Evolutionary conservation across 2,329 filamentous ascomycete genomes (phyloP), one percentile per base, ranked within the genome.

Genomic region (Venturia asperata): DNA sequence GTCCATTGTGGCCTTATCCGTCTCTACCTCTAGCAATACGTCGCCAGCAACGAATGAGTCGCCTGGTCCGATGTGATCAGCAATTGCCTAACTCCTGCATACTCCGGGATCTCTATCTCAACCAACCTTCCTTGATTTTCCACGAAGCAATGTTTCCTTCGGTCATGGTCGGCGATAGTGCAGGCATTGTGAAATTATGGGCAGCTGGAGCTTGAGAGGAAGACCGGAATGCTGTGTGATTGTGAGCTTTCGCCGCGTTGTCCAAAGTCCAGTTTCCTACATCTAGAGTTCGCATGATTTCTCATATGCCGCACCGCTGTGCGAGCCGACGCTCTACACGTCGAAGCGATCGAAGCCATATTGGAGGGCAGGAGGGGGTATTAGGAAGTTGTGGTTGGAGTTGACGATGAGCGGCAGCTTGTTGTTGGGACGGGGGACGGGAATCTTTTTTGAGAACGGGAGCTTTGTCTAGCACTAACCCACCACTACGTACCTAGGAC

Each of bases 1-100:
- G 71, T 96, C 92, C 91, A 96, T 96, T 65, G 90, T 90, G 65
- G 91, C 91, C 82, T 96, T 96, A 77, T 96, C 91, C 66, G 91
- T 96, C 80, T 96, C 91, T 74, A 96, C 94, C 78, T 96, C 91
- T 67, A 96, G 85, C 63, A 96, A 82, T 41, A 96, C 90, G 76
- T 96, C 91, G 70, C 91, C 91, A 66, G 91, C 89, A 62, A 84
- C 81, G 77, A 91, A 96, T 63, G 85, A 83, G 70, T 94, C 90
- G 74, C 91, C 79, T 81, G 65, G 13, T 34, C 30, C 47, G 24
- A 49, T 47, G 66, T 73, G 67, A 75, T 58, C 52, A 58, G 52
- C 15, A n/a, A 37, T 58, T 52, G 21, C 21, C 15, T 70, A 30
- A 13, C 37, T 45, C 24, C 10, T 61, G 13, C 24, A 66, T 65